Percentiles rank a stretch among this genome's conserved stretches.
Evolutionary conservation across 140 eudicot species (phyloP).

Genomic region (Stevia rebaudiana): DNA sequence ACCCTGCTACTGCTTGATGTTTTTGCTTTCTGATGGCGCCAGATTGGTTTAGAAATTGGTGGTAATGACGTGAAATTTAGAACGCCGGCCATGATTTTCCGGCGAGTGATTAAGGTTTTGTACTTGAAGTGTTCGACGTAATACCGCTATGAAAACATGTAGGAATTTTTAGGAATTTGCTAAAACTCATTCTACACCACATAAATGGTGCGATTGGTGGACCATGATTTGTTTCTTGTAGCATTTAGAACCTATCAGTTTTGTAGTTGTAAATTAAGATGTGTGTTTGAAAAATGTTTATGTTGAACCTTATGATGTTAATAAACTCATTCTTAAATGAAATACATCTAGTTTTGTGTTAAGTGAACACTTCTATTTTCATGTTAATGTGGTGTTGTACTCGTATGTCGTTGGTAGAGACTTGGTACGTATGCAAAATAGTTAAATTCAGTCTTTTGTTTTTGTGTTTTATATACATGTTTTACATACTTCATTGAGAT

Average conservation of each 20-base stretch:
- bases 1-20: slow-evolving; percentile 14
- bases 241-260: not conserved
- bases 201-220: not conserved
- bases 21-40: slow-evolving; percentile 18
- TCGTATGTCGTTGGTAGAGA: too few relatives aligned
- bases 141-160: slow-evolving; percentile 11
- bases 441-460: too few relatives aligned
- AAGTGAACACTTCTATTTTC: too few relatives aligned
- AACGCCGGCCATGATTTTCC: slow-evolving; percentile 59
- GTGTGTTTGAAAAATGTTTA: too few relatives aligned
- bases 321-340: too few relatives aligned
- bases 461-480: too few relatives aligned
- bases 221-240: slow-evolving; percentile 15
- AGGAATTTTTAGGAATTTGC: not conserved
- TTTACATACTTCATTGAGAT: too few relatives aligned
- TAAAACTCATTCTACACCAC: slow-evolving; percentile 13
- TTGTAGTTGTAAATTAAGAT: not conserved
- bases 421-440: too few relatives aligned
- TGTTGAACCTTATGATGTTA: too few relatives aligned
- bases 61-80: slow-evolving; percentile 44
- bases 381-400: too few relatives aligned
- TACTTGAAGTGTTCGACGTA: slow-evolving; percentile 21
- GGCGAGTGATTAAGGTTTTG: slow-evolving; percentile 25
- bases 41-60: slow-evolving; percentile 35
- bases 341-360: too few relatives aligned